Evolutionary conservation across 345 rosid species (phyloP).

Genomic region (Linum trigynum): DNA sequence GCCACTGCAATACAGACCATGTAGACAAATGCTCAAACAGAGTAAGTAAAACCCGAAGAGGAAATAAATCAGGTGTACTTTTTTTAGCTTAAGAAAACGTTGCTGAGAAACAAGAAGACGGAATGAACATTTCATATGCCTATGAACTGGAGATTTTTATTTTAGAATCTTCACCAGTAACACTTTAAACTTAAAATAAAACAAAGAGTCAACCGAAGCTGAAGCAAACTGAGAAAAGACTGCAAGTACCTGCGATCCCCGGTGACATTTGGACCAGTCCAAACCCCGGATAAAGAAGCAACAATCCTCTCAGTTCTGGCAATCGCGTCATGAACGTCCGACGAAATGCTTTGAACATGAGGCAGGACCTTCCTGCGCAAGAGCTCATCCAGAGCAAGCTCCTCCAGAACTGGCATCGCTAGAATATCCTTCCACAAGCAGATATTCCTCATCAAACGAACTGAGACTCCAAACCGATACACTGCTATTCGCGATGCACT

Average conservation of each 20-base stretch:
- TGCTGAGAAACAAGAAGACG: too few relatives aligned
- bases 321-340: conserved; percentile 75
- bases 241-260: conserved; percentile 43
- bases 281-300: conserved; percentile 67
- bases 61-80: too few relatives aligned
- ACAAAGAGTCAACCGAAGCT: too few relatives aligned
- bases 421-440: conserved; percentile 88
- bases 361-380: conserved; percentile 71
- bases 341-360: conserved; percentile 65
- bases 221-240: too few relatives aligned
- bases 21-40: too few relatives aligned
- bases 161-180: too few relatives aligned
- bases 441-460: conserved; percentile 82
- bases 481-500: conserved; percentile 73
- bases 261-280: conserved; percentile 60
- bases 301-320: conserved; percentile 72
- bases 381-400: conserved; percentile 76
- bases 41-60: too few relatives aligned
- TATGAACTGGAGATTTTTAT: too few relatives aligned
- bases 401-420: conserved; percentile 68
- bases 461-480: conserved; percentile 73
- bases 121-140: too few relatives aligned
- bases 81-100: too few relatives aligned
- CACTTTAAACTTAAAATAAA: too few relatives aligned
- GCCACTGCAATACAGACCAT: conserved; percentile 28